phyloP scores from a whole-genome alignment of 1,284 basidiomycete genomes.

The Ceratobasidium sp. region DNA sequence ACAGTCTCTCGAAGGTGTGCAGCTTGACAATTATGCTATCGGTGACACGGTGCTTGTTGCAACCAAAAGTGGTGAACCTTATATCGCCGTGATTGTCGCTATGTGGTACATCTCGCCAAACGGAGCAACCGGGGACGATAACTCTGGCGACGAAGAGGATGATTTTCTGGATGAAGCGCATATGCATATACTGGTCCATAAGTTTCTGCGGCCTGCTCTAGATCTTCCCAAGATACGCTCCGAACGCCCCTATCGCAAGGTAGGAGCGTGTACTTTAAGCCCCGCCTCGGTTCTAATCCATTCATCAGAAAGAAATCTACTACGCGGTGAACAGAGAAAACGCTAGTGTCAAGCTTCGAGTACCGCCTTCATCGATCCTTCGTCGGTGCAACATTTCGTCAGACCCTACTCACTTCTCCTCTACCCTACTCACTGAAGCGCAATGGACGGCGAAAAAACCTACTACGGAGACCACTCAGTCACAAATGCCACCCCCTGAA shows the following conservation, averaged over 20 bases:
- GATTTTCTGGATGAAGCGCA: slow-evolving; percentile 34
- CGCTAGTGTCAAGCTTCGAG: slow-evolving; percentile 21
- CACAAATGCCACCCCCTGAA: slow-evolving; percentile 26
- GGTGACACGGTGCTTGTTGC: slow-evolving; percentile 45
- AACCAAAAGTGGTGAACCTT: slow-evolving; percentile 37
- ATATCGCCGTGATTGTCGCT: slow-evolving; percentile 43
- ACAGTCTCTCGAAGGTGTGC: slow-evolving; percentile 21
- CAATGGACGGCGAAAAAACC: slow-evolving; percentile 6
- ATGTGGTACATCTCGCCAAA: slow-evolving; percentile 42
- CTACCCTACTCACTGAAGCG: slow-evolving; percentile 12
- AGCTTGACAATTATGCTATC: slow-evolving; percentile 40
- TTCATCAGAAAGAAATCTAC: slow-evolving; percentile 45
- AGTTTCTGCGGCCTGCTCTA: slow-evolving; percentile 42
- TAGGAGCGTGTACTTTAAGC: not conserved
- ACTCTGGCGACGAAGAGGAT: slow-evolving; percentile 14
- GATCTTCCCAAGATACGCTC: slow-evolving; percentile 44
- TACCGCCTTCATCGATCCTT: slow-evolving; percentile 42
- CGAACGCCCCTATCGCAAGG: slow-evolving; percentile 40
- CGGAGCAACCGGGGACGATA: not conserved
- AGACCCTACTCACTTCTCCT: slow-evolving; percentile 24
- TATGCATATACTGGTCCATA: slow-evolving; percentile 42
- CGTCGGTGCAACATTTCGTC: slow-evolving; percentile 38
- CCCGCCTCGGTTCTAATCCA: not conserved
- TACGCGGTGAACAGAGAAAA: slow-evolving; percentile 42
- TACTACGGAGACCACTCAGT: not conserved